Base-by-base conservation (phyloP, 345 rosid genomes). In the Erodium maritimum region DNA sequence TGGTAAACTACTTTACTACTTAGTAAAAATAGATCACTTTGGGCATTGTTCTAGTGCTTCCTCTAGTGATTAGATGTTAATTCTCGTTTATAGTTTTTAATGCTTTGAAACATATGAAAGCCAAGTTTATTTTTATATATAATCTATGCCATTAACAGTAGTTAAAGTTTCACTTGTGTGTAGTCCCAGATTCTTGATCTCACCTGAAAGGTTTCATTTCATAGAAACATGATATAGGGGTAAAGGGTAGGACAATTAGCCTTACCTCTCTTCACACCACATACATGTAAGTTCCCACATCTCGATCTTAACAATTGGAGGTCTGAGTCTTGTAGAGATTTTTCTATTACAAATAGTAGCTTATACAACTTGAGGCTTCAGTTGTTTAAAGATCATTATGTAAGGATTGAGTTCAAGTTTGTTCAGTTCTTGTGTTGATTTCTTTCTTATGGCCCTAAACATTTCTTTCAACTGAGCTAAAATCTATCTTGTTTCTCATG, bases 1-100 rank as follows among this genome's bases (percentile, higher is more conserved):
- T 71, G 88, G 99, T 94, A 81, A 59, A 54, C 46, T 52, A 23
- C 59, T 11, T 16, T 58, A 64, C 23, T 63, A 22, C 52, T 59
- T n/a, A 45, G 54, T 57, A 20, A 56, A 51, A 52, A 42, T 52
- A 50, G 63, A 51, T 57, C 57, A 21, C 37, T 19, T 51, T 55
- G 25, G 56, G 58, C 18, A 51, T 50, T 61, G 51, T 62, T 53
- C 19, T 55, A 19, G 54, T 56, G 34, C 23, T 21, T 52, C 24
- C 19, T 23, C 20, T 24, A 7, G 21, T 61, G 60, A 4, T 16
- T 25, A 59, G 12, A 42, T 42, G 12, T 42, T 16, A 42, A 7
- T 42, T 10, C 48, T 42, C 12, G 4, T 14, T 42, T 42, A 11
- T 7, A 3, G 48, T 42, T 42, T 10, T 10, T 7, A 42, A 42